Evolutionary conservation across 805 yeast genomes (phyloP).

Genomic region (Wickerhamomyces subpelliculosus): DNA sequence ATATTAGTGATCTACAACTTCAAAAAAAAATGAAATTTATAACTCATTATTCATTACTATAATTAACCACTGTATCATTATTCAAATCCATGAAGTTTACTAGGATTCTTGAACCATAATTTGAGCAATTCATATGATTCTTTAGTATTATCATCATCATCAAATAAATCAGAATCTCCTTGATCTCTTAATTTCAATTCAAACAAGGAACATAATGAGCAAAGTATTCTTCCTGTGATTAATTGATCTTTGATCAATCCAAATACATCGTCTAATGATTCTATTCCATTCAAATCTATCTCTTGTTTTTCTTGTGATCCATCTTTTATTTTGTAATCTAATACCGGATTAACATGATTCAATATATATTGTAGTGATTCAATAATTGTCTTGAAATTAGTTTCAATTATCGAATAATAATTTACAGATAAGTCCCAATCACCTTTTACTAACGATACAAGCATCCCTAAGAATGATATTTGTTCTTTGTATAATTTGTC

Average conservation of each 20-base stretch:
- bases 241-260: slow-evolving; percentile 18
- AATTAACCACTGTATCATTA: too few species aligned
- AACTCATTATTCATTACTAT: neutral
- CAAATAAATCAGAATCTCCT: slow-evolving; percentile 10
- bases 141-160: slow-evolving; percentile 4
- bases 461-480: slow-evolving; percentile 10
- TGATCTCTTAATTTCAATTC: slow-evolving; percentile 18
- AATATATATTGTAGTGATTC: slow-evolving; percentile 9
- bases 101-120: slow-evolving; percentile 21
- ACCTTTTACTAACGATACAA: slow-evolving; percentile 19
- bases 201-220: slow-evolving; percentile 27
- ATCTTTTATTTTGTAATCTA: slow-evolving; percentile 11
- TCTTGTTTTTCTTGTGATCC: neutral
- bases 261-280: slow-evolving; percentile 17
- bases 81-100: slow-evolving; percentile 29
- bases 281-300: slow-evolving; percentile 1
- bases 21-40: neutral
- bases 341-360: slow-evolving; percentile 15
- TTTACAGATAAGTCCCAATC: slow-evolving; percentile 9
- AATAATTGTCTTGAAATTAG: neutral
- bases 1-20: too few species aligned
- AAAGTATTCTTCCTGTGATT: slow-evolving; percentile 29
- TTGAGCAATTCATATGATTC: slow-evolving; percentile 5
- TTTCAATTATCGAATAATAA: slow-evolving; percentile 3
- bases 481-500: slow-evolving; percentile 1